A percentile compares a stretch with the other conserved stretches of the same genome.
Evolutionary conservation across 257 asterid species (phyloP).

Genomic region (Catharanthus roseus): DNA sequence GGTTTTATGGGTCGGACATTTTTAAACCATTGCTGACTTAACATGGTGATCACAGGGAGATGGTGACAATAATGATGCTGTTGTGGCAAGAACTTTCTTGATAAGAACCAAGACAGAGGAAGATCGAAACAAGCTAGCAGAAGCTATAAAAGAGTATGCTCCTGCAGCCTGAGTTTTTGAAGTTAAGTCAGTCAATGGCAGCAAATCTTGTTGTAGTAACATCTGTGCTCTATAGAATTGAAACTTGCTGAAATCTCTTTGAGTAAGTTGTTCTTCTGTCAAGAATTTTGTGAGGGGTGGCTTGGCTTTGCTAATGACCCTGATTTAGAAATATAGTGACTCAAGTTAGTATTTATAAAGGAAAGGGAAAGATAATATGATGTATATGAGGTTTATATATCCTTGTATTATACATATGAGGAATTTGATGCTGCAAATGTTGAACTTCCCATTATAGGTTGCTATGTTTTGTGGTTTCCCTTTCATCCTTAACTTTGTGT

Average conservation of each 20-base stretch:
- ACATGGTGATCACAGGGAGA: constrained; percentile 30
- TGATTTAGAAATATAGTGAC: constrained; percentile 5
- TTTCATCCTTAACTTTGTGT: neutral
- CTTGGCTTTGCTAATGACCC: neutral
- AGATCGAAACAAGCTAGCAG: constrained; percentile 76
- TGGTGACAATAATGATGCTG: constrained; percentile 43
- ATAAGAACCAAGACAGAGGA: constrained; percentile 65
- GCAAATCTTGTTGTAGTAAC: constrained; percentile 43
- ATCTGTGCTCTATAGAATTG: constrained; percentile 4
- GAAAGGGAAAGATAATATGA: neutral
- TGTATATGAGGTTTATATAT: constrained; percentile 1
- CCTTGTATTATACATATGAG: constrained; percentile 3
- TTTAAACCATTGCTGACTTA: neutral
- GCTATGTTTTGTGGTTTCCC: neutral
- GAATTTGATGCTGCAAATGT: neutral
- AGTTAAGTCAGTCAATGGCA: constrained; percentile 8
- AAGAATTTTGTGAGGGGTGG: constrained; percentile 3
- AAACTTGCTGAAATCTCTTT: constrained; percentile 12
- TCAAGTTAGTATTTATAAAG: neutral
- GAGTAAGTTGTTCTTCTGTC: neutral
- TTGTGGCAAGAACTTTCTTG: constrained; percentile 71
- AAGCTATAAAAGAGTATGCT: constrained; percentile 70
- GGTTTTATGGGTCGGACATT: neutral
- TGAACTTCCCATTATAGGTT: neutral
- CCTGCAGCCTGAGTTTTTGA: constrained; percentile 44